Base-by-base conservation (phyloP, 768 basidiomycete genomes). In the Lactarius sp. region DNA sequence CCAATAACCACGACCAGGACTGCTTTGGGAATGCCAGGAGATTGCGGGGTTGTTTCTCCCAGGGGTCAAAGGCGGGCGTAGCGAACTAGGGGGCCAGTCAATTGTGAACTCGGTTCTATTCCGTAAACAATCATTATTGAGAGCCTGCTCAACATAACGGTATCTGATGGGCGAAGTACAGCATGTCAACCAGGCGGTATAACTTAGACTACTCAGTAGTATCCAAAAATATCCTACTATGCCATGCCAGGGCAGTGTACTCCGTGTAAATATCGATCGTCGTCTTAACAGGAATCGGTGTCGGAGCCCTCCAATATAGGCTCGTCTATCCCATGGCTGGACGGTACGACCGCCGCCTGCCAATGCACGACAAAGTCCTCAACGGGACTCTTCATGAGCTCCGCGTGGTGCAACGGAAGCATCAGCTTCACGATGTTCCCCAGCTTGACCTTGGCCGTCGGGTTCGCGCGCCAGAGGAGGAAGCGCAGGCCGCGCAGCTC, bases 401-500 rank as follows among this genome's bases (percentile, higher is more conserved):
- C 62, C 51, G 42, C 52, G 4, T 63, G 44, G n/a, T 63, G 56
- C 34, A 58, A 33, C 8, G 62, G 62, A 57, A 63, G 52, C 31
- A 22, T 16, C 44, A 6, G 42, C 51, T 39, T 58, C 42, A 62
- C 56, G 44, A 62, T 31, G 56, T 39, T 47, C 34, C 61, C 61
- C 13, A 62, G 33, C 12, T 52, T 31, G 18, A 13, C 50, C 51
- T 52, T 62, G 41, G 61, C 50, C 22, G 6, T 58, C 14, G 61
- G 55, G 16, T 18, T 52, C 2, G 41, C 41, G 13, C 61, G 56
- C 56, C 61, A 62, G 20, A 62, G 49, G 31, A 62, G 51, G 42
- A 62, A 62, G 10, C 56, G 61, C 42, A 62, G 34, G 13, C 61
- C 49, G 12, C 61, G 55, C 22, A 62, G 56, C 36, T 63, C 62